Evolutionary conservation across 805 yeast genomes (phyloP).

Genomic region (Saccharomycopsis microspora): DNA sequence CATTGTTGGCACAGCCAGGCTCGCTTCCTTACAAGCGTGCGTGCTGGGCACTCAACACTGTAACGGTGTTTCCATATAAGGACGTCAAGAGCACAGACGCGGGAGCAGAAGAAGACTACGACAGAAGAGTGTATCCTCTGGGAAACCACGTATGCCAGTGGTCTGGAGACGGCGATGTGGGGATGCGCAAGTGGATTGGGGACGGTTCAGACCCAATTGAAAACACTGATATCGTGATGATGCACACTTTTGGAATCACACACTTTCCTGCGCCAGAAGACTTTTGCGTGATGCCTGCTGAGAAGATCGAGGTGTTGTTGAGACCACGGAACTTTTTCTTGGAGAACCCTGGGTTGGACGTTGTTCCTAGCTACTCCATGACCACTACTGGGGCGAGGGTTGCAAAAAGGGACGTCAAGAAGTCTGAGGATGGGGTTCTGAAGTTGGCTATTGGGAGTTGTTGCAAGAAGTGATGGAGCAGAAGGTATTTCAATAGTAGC

Average conservation of each 20-base stretch:
- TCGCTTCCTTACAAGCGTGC: slow-evolving; percentile 74
- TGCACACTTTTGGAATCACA: slow-evolving; percentile 77
- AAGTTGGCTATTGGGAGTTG: slow-evolving; percentile 2
- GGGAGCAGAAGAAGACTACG: slow-evolving; percentile 30
- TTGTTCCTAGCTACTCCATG: slow-evolving; percentile 50
- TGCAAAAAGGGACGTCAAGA: slow-evolving; percentile 23
- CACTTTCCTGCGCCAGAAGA: slow-evolving; percentile 88
- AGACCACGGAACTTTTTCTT: slow-evolving; percentile 73
- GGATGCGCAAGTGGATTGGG: slow-evolving; percentile 60
- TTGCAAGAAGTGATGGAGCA: background rate
- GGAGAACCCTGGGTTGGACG: slow-evolving; percentile 69
- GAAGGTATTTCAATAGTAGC: background rate
- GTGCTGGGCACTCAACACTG: slow-evolving; percentile 61
- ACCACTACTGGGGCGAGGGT: slow-evolving; percentile 34
- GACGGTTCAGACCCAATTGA: slow-evolving; percentile 47
- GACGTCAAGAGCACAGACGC: slow-evolving; percentile 26
- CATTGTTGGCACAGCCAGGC: slow-evolving; percentile 61
- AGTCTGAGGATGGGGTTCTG: slow-evolving; percentile 26
- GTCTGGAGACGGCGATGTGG: slow-evolving; percentile 57
- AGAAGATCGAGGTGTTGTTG: slow-evolving; percentile 61
- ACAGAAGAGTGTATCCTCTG: slow-evolving; percentile 49
- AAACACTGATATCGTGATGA: slow-evolving; percentile 61
- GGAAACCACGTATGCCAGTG: slow-evolving; percentile 71
- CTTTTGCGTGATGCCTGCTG: slow-evolving; percentile 85
- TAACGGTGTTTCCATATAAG: slow-evolving; percentile 59